Base-by-base conservation (phyloP, 352 stramenopile species). In the Stramenopiles sp. region DNA sequence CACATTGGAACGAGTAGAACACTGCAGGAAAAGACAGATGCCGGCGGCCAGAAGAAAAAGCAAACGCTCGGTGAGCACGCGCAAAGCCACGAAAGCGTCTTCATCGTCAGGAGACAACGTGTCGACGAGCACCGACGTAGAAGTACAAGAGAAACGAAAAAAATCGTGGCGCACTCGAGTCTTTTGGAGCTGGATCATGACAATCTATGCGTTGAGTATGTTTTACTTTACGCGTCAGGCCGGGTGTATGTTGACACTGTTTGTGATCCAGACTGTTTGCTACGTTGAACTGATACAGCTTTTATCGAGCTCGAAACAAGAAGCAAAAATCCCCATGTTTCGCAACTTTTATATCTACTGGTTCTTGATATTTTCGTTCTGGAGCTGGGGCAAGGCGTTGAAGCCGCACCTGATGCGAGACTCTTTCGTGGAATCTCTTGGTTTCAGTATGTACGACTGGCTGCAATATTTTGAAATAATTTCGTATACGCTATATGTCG, bases 291-390 rank as follows among this genome's bases (percentile, higher is more conserved):
- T 82, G 2, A 77, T 82, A 1, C 12, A 34, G 31, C 76, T 82
- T 37, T 68, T 76, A 35, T 82, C 80, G 63, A 80, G 79, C 37
- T 48, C 78, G 32, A 68, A 81, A 69, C 73, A 78, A 31, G 79
- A 82, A 63, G 63, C 75, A 31, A 68, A 82, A 32, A 74, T 82
- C 25, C 79, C 78, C n/a, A 77, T 43, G 30, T 82, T 82, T 68
- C 73, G 74, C 25, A 74, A 79, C 4, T 78, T 82, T 25, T 82
- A 82, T 73, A 78, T 69, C 68, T 82, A 82, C 73, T 82, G 78
- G 79, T 80, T 81, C 49, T 32, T 82, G 30, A 76, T 82, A 2
- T 76, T 34, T 32, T 48, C 73, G 1, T 78, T 82, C 32, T 82
- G 77, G 34, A 68, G 73, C 32, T 82, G 80, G 36, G 74, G 73